Base-by-base conservation (phyloP, 78 protist species). In the Paratrimastix pyriformis region DNA sequence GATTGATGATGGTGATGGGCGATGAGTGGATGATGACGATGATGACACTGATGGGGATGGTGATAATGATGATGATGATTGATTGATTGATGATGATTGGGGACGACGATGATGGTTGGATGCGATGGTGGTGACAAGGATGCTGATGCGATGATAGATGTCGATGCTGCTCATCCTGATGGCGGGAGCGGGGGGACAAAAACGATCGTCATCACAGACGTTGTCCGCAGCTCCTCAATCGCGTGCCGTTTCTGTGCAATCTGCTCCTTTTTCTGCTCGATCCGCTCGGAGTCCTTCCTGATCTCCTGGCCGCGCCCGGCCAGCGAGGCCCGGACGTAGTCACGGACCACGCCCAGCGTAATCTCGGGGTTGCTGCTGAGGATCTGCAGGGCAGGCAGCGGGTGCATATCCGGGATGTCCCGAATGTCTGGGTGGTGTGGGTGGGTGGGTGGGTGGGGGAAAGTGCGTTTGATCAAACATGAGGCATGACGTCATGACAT, bases 181-280 rank as follows among this genome's bases (percentile, higher is more conserved):
- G n/a, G n/a, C n/a, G n/a, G n/a, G n/a, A n/a, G n/a, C n/a, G n/a
- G n/a, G n/a, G n/a, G n/a, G n/a, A n/a, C n/a, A n/a, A n/a, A n/a
- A n/a, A n/a, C n/a, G n/a, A n/a, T n/a, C n/a, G n/a, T n/a, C n/a
- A n/a, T n/a, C n/a, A n/a, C n/a, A n/a, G n/a, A n/a, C n/a, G 33
- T 73, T 1, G 77, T 74, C 35, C 57, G 72, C 30, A 82, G 77
- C 32, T 69, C 79, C 40, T 72, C 76, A 38, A 90, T 80, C 76
- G 88, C 92, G n/a, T 52, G 58, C 26, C 58, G 58, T 52, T n/a
- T n/a, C 24, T 24, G 26, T 52, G 24, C 26, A 26, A n/a, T 52
- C 26, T 52, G 58, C 58, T 52, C 58, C 26, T 52, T 24, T n/a
- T 52, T n/a, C 26, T 52, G 24, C 26, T 52, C 26, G 26, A 52